Evolutionary conservation across 2,329 filamentous ascomycete species (phyloP), one percentile per base, ranked within the genome.

Genomic region (Hypocrella siamensis): DNA sequence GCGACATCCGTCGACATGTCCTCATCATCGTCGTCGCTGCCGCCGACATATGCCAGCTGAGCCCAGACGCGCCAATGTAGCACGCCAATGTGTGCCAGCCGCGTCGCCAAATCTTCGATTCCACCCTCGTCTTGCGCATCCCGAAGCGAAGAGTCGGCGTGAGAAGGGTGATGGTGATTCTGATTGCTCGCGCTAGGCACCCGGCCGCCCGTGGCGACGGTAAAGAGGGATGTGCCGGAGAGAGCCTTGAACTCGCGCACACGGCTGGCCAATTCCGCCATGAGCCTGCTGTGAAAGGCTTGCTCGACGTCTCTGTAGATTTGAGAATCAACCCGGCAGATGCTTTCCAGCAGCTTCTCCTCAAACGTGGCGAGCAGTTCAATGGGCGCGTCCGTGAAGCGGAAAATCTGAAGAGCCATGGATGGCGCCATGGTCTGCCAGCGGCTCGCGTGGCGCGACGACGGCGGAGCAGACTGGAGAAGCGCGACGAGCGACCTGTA

Each of bases 31-130:
- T 28, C 27, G 27, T 60, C 53, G 19, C 45, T 37, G 18, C 60
- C 62, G 17, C 52, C 53, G 11, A 57, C 41, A 48, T 93, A 93
- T 10, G 79, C 73, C 32, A 93, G 61, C 3, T 72, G 70, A 2
- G 71, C 70, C 84, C 86, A 96, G 3, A 93, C 79, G 30, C 82
- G 70, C 85, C 86, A 94, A 54, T 94, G 85, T 17, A 96, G 58
- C 5, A 90, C 66, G 11, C 81, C 75, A 28, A 94, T 72, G 47
- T 94, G 88, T 5, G 83, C 78, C 31, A 93, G 65, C 28, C 82
- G 74, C 28, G 75, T 78, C 1, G 82, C 74, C 51, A 93, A 71
- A 36, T 84, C 76, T 27, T 67, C 63, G 24, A 80, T 46, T 21
- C 65, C 62, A 27, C 58, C 61, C 30, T 72, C 67, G 31, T 70